Conservation (phyloP, 1,139 yeast species). For the Sugiyamaella xylanicola region DNA sequence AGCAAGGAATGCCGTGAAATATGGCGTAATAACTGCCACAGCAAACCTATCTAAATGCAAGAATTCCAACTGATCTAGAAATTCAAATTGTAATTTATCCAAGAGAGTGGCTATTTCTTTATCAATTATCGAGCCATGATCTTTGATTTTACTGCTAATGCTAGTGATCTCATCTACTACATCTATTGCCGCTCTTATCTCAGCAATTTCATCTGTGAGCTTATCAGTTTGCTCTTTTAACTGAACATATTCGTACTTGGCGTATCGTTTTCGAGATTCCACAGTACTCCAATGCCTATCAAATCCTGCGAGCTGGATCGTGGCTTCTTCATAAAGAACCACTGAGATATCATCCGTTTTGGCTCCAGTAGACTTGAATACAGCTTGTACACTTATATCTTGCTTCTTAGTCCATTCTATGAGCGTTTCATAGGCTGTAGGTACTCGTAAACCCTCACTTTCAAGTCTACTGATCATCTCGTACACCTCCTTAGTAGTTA, state of each 20-base stretch:
- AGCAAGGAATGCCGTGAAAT: constrained; percentile 33
- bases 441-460: constrained; percentile 43
- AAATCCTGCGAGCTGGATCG: constrained; percentile 33
- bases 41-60: constrained; percentile 38
- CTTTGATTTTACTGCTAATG: not conserved
- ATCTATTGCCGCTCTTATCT: constrained; percentile 22
- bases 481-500: constrained; percentile 37
- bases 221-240: constrained; percentile 29
- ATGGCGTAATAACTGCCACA: constrained; percentile 38
- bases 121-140: not conserved
- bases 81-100: constrained; percentile 35
- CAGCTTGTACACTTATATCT: too few relatives aligned
- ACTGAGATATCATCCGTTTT: too few relatives aligned
- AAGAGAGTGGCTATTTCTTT: constrained; percentile 26
- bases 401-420: constrained; percentile 39
- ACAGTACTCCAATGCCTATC: constrained; percentile 37
- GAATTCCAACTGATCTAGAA: constrained; percentile 28
- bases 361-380: too few relatives aligned
- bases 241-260: constrained; percentile 31
- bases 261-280: constrained; percentile 32
- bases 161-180: constrained; percentile 14
- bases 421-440: constrained; percentile 40
- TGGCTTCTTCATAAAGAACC: constrained; percentile 30
- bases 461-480: constrained; percentile 47
- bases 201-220: constrained; percentile 25